Conservation (phyloP, 768 basidiomycete species). For the Leccinum aurantiacum region DNA sequence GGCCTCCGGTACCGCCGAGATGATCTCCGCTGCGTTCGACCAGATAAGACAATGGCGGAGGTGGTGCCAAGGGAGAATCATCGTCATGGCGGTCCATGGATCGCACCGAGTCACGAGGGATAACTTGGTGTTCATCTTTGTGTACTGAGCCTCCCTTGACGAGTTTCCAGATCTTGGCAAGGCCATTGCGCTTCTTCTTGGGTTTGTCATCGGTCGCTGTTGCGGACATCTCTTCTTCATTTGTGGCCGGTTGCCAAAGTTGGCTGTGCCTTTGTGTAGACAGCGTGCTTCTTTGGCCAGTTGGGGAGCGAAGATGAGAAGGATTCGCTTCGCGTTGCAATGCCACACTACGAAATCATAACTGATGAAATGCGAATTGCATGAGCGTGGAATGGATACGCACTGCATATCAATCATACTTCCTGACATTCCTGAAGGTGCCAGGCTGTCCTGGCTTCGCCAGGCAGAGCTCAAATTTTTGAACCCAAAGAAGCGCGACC, state of each 20-base stretch:
- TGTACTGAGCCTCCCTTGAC: conserved; percentile 60
- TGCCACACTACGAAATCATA: conserved; percentile 54
- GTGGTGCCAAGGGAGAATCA: conserved; percentile 79
- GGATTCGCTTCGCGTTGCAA: conserved; percentile 63
- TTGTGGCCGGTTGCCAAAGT: conserved; percentile 48
- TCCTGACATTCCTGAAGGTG: conserved; percentile 77
- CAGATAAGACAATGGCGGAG: conserved; percentile 88
- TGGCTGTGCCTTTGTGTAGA: conserved; percentile 48
- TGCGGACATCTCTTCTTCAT: conserved; percentile 26
- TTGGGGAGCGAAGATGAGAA: conserved; percentile 31
- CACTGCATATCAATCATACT: conserved; percentile 95
- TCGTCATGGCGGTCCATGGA: conserved; percentile 51
- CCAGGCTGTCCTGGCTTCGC: conserved; percentile 79
- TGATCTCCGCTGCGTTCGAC: conserved; percentile 58
- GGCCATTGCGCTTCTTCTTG: conserved; percentile 78
- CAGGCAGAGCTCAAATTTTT: conserved; percentile 69
- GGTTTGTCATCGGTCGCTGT: conserved; percentile 43
- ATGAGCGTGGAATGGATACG: conserved; percentile 35
- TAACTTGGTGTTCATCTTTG: conserved; percentile 31
- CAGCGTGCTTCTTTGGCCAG: conserved; percentile 35
- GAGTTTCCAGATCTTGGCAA: conserved; percentile 80
- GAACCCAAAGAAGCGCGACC: conserved; percentile 77
- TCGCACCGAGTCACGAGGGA: conserved; percentile 39
- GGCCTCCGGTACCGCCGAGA: conserved; percentile 40
- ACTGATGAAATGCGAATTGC: conserved; percentile 7